A percentile compares a stretch with the other conserved stretches of the same genome.
Evolutionary conservation across 1,284 basidiomycete genomes (phyloP).

Genomic region (Ganoderma multipileum): DNA sequence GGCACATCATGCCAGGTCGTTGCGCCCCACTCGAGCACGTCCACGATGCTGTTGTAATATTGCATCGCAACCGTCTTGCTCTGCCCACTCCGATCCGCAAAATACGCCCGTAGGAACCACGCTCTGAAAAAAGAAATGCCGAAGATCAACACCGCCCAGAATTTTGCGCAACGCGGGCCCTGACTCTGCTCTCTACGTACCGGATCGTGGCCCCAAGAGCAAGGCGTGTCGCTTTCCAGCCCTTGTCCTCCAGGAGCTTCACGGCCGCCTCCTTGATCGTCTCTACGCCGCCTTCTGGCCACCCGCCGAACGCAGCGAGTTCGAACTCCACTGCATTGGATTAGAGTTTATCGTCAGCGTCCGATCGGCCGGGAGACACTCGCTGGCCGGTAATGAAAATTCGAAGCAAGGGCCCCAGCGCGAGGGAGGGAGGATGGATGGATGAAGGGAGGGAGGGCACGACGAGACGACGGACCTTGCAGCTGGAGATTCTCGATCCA

Average conservation of each 20-base stretch:
- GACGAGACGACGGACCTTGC: constrained; percentile 38
- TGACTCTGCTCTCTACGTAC: constrained; percentile 32
- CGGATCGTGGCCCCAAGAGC: constrained; percentile 48
- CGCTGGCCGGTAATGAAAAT: not conserved
- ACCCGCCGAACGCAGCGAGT: constrained; percentile 37
- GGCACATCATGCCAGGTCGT: constrained; percentile 45
- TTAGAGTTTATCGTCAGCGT: not conserved
- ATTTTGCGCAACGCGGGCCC: not conserved
- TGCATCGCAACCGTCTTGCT: constrained; percentile 22
- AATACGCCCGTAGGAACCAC: constrained; percentile 31
- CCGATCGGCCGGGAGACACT: not conserved
- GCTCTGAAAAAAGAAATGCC: constrained; percentile 13
- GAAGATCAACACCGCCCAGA: not conserved
- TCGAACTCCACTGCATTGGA: constrained; percentile 41
- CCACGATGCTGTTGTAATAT: constrained; percentile 38
- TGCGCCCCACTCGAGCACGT: constrained; percentile 50
- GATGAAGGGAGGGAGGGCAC: constrained; percentile 2
- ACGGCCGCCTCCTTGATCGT: constrained; percentile 42
- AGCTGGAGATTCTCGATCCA: constrained; percentile 41
- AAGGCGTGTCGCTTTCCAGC: constrained; percentile 46
- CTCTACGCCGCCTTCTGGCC: constrained; percentile 41
- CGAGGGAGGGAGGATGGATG: not conserved
- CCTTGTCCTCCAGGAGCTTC: constrained; percentile 41
- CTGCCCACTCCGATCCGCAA: constrained; percentile 19
- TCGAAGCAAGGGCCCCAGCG: not conserved